Base-by-base conservation (phyloP, 805 yeast species). In the Maudiozyma saulgeensis region DNA sequence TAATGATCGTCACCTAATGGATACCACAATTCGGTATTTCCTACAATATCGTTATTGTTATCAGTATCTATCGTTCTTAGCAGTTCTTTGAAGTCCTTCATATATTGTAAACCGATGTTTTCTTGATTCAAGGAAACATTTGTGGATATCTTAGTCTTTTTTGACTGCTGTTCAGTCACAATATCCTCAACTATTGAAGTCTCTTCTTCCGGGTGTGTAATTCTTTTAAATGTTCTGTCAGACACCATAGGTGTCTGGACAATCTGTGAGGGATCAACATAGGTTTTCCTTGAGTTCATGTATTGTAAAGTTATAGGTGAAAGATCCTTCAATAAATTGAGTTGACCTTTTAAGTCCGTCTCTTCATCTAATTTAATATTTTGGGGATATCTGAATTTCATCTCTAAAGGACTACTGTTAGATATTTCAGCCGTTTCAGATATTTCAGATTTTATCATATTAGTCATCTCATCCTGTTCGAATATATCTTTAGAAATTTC, bases 51-150 rank as follows among this genome's bases (percentile, higher is more conserved):
- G 18, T 35, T 9, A 15, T 25, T 25, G 2, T 8, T 44, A 3
- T 50, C 45, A 3, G 38, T 43, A 12, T 32, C 23, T 19, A 60
- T 37, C 21, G 35, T 43, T 5, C 46, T 42, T 31, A 57, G 9
- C 21, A 61, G n/a, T 2, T 35, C 37, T 26, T 47, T 45, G 1
- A 65, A 48, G 39, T 61, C 63, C 23, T 48, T 51, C 8, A 63
- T 13, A 47, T 59, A 58, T 46, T 59, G 61, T 2, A 51, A 41
- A 6, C 58, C 56, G 19, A 61, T 25, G 18, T 55, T 52, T 12
- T 50, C 45, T 35, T 57, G 57, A 45, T 57, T 64, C 18, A 64
- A 51, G 8, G 63, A 45, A 8, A 59, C 54, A 26, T 55, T 56
- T 5, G 56, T 43, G 3, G 56, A 51, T 15, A 53, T 37, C 44